A percentile compares a stretch with the other conserved stretches of the same genome.
These are phyloP conservation scores for Juncus inflexus DNA, from an alignment of 176 grass and related monocot genomes.

Conservation along the genomic window DNA sequence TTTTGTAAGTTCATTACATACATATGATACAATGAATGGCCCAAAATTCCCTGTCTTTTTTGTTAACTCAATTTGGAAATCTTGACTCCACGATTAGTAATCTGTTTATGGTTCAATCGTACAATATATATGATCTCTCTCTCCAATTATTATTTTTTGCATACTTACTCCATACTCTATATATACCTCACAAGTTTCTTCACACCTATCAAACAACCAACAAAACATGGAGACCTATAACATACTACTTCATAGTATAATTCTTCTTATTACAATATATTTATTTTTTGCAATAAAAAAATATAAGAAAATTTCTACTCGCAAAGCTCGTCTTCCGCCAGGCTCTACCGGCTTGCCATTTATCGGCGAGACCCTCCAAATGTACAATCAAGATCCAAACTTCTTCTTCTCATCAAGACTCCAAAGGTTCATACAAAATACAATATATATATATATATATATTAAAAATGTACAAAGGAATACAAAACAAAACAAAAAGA, in stretches of 20 bases:
- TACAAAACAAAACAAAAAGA: background rate
- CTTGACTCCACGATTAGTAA: no score
- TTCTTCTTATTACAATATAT: constrained; percentile 6
- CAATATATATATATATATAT: background rate
- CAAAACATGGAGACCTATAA: constrained; percentile 18
- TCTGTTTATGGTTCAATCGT: no score
- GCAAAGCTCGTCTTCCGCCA: constrained; percentile 36
- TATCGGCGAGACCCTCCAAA: constrained; percentile 55
- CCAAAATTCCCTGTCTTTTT: no score
- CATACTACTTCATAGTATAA: background rate
- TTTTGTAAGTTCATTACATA: no score
- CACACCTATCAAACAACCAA: constrained; percentile 25
- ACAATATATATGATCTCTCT: background rate
- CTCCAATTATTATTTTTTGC: constrained; percentile 4
- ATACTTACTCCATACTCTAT: constrained; percentile 28
- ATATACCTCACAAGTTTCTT: background rate
- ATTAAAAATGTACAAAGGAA: background rate
- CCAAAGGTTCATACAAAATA: constrained; percentile 30
- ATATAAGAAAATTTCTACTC: background rate
- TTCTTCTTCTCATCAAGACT: constrained; percentile 46
- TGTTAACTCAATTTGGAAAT: no score
- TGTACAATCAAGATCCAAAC: constrained; percentile 49
- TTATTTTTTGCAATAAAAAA: background rate
- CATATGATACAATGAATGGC: no score
- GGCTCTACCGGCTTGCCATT: constrained; percentile 53